Evolutionary conservation across 2,329 filamentous ascomycete species (phyloP).

Genomic region (Chaetomium strumarium): DNA sequence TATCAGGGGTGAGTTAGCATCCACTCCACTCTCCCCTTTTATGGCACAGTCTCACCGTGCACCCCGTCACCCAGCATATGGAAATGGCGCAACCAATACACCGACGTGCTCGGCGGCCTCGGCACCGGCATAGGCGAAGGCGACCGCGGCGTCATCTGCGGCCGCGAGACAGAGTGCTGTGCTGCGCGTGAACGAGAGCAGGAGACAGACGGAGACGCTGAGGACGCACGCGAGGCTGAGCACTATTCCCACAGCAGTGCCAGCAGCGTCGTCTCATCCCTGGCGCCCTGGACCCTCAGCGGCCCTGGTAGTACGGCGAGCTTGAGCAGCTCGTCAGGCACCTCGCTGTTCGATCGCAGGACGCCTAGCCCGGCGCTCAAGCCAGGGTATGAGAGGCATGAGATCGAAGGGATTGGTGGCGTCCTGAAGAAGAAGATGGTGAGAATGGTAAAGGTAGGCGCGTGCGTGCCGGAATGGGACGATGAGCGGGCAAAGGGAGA

Average conservation of each 20-base stretch:
- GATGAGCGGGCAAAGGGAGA: slow-evolving; percentile 64
- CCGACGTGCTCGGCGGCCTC: slow-evolving; percentile 70
- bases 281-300: slow-evolving; percentile 16
- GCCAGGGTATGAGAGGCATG: slow-evolving; percentile 75
- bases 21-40: neutral
- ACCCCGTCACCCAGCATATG: slow-evolving; percentile 54
- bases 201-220: slow-evolving; percentile 80
- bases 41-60: neutral
- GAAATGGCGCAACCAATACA: slow-evolving; percentile 85
- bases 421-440: slow-evolving; percentile 84
- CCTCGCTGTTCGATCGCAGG: slow-evolving; percentile 21
- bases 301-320: slow-evolving; percentile 2
- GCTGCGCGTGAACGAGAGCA: slow-evolving; percentile 71
- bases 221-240: slow-evolving; percentile 54
- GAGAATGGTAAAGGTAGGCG: slow-evolving; percentile 72
- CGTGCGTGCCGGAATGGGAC: slow-evolving; percentile 78
- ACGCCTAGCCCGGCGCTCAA: slow-evolving; percentile 48
- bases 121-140: slow-evolving; percentile 86
- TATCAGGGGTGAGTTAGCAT: slow-evolving; percentile 46
- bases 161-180: slow-evolving; percentile 70
- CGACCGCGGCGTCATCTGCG: slow-evolving; percentile 81
- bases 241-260: slow-evolving; percentile 12
- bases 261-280: slow-evolving; percentile 16
- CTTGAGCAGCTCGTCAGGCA: slow-evolving; percentile 7
- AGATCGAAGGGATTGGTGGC: slow-evolving; percentile 87